Conservation (phyloP, 2,329 filamentous ascomycete species). For the Fusarium odoratissimum region DNA sequence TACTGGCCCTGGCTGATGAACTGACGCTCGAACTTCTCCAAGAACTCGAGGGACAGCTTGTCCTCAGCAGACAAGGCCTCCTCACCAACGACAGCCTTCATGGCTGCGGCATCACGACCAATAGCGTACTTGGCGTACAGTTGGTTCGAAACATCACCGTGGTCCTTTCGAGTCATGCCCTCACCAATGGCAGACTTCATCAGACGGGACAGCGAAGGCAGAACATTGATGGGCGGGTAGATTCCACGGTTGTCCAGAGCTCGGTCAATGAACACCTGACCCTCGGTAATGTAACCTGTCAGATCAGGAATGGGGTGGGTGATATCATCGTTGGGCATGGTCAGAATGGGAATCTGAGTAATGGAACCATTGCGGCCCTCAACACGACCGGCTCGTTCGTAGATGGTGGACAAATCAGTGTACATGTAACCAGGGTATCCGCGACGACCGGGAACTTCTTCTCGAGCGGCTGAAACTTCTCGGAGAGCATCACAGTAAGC, state of each 20-base stretch:
- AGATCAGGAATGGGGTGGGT: constrained; percentile 98
- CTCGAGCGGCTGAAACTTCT: constrained; percentile 96
- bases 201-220: constrained; percentile 96
- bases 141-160: constrained; percentile 99
- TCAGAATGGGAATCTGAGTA: constrained; percentile 98
- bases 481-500: constrained; percentile 99
- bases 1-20: constrained; percentile 95
- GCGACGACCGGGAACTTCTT: constrained; percentile 98
- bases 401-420: constrained; percentile 99
- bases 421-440: constrained; percentile 99
- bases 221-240: constrained; percentile 98
- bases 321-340: constrained; percentile 99
- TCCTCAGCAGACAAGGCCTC: constrained; percentile 95
- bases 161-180: constrained; percentile 94
- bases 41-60: constrained; percentile 96
- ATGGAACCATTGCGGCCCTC: constrained; percentile 97
- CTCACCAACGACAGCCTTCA: constrained; percentile 99
- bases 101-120: constrained; percentile 95
- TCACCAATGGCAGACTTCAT: constrained; percentile 99
- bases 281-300: constrained; percentile 99
- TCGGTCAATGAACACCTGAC: constrained; percentile 97
- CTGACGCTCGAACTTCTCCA: constrained; percentile 97
- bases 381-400: constrained; percentile 98
- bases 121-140: constrained; percentile 99
- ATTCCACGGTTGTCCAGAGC: constrained; percentile 95